Evolutionary conservation across 2,329 filamentous ascomycete species (phyloP).

Genomic region (Biscogniauxia mediterranea): DNA sequence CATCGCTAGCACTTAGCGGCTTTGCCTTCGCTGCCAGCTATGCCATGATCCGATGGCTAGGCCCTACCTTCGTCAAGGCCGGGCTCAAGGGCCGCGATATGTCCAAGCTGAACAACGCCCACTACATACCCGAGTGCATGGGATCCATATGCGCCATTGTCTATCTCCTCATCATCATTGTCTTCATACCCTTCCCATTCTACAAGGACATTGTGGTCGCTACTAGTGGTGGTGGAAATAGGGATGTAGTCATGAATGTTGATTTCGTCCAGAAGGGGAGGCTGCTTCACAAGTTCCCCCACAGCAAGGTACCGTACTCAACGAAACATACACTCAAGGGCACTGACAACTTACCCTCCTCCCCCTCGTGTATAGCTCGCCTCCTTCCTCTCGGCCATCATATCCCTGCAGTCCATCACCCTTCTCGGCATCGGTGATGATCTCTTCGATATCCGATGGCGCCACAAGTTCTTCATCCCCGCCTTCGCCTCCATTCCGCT

Average conservation of each 20-base stretch:
- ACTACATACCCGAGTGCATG: slow-evolving; percentile 83
- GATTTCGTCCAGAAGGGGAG: slow-evolving; percentile 77
- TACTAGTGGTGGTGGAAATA: slow-evolving; percentile 89
- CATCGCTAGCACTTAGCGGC: slow-evolving; percentile 81
- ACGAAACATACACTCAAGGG: neutral
- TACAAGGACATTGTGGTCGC: slow-evolving; percentile 97
- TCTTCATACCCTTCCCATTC: slow-evolving; percentile 95
- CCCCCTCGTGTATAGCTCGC: slow-evolving; percentile 61
- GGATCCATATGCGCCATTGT: slow-evolving; percentile 89
- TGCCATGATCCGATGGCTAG: slow-evolving; percentile 89
- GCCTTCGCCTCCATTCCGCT: slow-evolving; percentile 91
- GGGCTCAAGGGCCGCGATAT: slow-evolving; percentile 89
- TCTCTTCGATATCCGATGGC: slow-evolving; percentile 96
- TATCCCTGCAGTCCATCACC: slow-evolving; percentile 86
- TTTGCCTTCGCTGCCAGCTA: slow-evolving; percentile 81
- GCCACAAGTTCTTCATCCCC: slow-evolving; percentile 97
- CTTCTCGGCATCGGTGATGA: slow-evolving; percentile 94
- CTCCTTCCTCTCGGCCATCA: slow-evolving; percentile 89
- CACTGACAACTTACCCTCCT: neutral
- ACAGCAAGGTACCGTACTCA: slow-evolving; percentile 69
- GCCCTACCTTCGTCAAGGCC: slow-evolving; percentile 80
- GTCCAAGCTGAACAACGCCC: slow-evolving; percentile 62
- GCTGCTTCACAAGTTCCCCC: slow-evolving; percentile 86
- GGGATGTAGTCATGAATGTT: slow-evolving; percentile 75
- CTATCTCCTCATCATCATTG: slow-evolving; percentile 82